Base-by-base conservation (phyloP, 805 yeast genomes). In the Kuraishia capsulata region DNA sequence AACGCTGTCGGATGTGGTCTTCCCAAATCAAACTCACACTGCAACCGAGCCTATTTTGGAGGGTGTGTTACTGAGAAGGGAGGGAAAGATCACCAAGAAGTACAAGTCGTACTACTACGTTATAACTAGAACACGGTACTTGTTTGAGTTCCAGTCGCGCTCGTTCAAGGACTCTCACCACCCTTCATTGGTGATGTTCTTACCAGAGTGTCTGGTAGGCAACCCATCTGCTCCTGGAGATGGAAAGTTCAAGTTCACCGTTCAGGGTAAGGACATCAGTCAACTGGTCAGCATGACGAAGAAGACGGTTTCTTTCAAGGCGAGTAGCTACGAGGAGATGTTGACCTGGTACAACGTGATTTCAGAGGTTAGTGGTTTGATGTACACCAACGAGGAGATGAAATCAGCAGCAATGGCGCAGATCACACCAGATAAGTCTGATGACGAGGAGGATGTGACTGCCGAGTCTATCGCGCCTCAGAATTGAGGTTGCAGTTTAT, bases 81-180 rank as follows among this genome's bases (percentile, higher is more conserved):
- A 65, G 35, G 69, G 73, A 4, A 53, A 56, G 28, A 41, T 73
- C 21, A 50, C 59, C 38, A 67, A 69, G 46, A 53, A 59, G 38
- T 71, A 64, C 51, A 54, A 56, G 38, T 54, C 71, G 8, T 64
- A 61, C 45, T 73, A 64, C 50, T 73, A 63, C 46, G 77, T 67
- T 30, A 53, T 73, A 32, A 64, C 77, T 4, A 67, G 65, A 23
- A 47, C 73, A 1, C 58, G 65, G 18, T 69, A 57, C 47, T 47
- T 73, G 18, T 64, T 65, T 43, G 73, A 69, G 44, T 72, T 67
- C 53, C 66, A 65, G 41, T 58, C 71, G 11, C 59, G 64, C 40
- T 66, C 71, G 20, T 55, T 53, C 35, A 46, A 54, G 33, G 74
- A 69, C 42, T 55, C 70, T 5, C 44, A 44, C 16, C 57, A 59